phyloP scores from a whole-genome alignment of 345 rosid genomes.

The Stellera chamaejasme region DNA sequence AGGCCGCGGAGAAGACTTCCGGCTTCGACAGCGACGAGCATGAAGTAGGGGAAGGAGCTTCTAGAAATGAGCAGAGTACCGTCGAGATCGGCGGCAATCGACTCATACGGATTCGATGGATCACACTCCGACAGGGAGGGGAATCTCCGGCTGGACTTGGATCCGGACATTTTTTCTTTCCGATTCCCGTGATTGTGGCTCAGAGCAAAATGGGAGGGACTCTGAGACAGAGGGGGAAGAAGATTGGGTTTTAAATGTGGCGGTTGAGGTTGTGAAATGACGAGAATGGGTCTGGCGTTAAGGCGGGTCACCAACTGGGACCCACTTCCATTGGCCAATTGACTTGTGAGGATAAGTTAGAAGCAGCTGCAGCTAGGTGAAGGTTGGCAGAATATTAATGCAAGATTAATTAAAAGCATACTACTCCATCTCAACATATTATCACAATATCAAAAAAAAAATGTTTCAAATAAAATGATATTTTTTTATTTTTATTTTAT shows the following conservation, averaged over 20 bases:
- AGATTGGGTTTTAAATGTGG: constrained; percentile 48
- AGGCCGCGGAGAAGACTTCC: constrained; percentile 88
- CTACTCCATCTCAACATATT: no score
- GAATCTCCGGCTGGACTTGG: constrained; percentile 22
- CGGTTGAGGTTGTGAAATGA: constrained; percentile 18
- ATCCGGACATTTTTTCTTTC: constrained; percentile 27
- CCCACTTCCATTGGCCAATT: no score
- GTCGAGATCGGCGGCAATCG: constrained; percentile 90
- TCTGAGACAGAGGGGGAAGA: constrained; percentile 23
- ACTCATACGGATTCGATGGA: constrained; percentile 32
- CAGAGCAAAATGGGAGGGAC: not conserved
- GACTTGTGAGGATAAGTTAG: no score
- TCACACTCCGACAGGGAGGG: constrained; percentile 47
- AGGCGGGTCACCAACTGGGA: constrained; percentile 5
- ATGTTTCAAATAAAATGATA: no score
- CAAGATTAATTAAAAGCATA: no score
- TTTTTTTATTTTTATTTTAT: no score
- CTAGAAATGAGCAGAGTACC: constrained; percentile 77
- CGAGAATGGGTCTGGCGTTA: constrained; percentile 18
- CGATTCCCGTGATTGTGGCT: not conserved
- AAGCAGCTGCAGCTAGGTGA: no score
- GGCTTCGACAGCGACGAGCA: constrained; percentile 89
- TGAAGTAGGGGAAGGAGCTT: constrained; percentile 86
- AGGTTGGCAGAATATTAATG: no score
- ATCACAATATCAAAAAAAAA: no score